Evolutionary conservation across 768 basidiomycete species (phyloP).

Genomic region (Rubroboletus satanas): DNA sequence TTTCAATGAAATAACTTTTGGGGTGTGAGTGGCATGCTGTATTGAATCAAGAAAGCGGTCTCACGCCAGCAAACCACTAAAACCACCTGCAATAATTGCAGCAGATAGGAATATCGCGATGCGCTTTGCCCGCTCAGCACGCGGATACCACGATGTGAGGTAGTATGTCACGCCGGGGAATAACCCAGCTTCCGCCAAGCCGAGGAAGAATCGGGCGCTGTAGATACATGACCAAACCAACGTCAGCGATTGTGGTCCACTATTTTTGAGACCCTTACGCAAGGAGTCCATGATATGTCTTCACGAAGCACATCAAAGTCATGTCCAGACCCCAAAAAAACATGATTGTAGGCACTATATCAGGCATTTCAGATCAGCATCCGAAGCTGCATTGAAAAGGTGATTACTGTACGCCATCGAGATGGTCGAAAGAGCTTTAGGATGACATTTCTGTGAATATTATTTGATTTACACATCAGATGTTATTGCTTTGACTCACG

Average conservation of each 20-base stretch:
- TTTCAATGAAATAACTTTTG: constrained; percentile 32
- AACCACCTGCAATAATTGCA: constrained; percentile 49
- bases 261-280: constrained; percentile 22
- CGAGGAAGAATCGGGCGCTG: constrained; percentile 42
- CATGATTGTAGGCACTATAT: constrained; percentile 37
- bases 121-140: constrained; percentile 51
- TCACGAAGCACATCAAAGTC: constrained; percentile 38
- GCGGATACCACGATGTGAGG: constrained; percentile 56
- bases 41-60: constrained; percentile 8
- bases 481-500: constrained; percentile 24
- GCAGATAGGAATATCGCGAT: constrained; percentile 58
- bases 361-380: constrained; percentile 4
- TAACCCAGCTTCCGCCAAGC: constrained; percentile 44
- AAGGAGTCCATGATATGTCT: constrained; percentile 25
- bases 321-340: constrained; percentile 35
- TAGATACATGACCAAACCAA: neutral
- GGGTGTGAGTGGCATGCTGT: neutral
- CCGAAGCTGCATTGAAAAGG: neutral
- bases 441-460: constrained; percentile 30
- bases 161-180: constrained; percentile 39
- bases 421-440: constrained; percentile 35
- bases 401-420: constrained; percentile 27
- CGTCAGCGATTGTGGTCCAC: neutral
- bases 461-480: neutral
- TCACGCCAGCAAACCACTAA: constrained; percentile 46